Percentiles rank a stretch among this genome's conserved stretches.
Evolutionary conservation across 1,139 yeast species (phyloP).

Genomic region (Blastobotrys illinoisensis): DNA sequence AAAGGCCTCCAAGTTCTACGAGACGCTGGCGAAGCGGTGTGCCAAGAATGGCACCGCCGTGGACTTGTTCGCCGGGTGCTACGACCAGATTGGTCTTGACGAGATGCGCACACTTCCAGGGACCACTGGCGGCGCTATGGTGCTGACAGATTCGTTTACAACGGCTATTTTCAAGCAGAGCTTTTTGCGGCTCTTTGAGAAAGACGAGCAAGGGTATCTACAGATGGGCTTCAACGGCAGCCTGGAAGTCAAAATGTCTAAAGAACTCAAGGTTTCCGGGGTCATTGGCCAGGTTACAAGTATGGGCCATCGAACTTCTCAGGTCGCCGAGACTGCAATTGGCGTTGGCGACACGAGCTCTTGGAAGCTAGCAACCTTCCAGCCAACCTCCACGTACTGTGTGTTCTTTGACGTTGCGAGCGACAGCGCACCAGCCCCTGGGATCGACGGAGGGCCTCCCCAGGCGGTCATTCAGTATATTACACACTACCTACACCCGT

Average conservation of each 20-base stretch:
- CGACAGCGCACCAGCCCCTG: conserved; percentile 24
- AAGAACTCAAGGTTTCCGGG: conserved; percentile 82
- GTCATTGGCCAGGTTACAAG: conserved; percentile 72
- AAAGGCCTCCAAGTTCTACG: conserved; percentile 78
- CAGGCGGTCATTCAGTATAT: conserved; percentile 54
- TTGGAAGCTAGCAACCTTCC: conserved; percentile 76
- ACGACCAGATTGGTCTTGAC: conserved; percentile 91
- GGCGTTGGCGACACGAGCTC: conserved; percentile 90
- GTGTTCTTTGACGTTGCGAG: conserved; percentile 71
- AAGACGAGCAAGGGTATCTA: conserved; percentile 78
- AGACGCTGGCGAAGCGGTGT: conserved; percentile 62
- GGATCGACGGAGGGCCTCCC: conserved; percentile 16
- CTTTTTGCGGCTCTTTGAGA: conserved; percentile 71
- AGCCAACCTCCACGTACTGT: conserved; percentile 85
- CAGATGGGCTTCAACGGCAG: conserved; percentile 64
- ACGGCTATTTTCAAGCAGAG: conserved; percentile 93
- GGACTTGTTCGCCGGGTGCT: conserved; percentile 92
- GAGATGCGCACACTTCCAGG: conserved; percentile 85
- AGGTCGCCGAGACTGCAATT: conserved; percentile 86
- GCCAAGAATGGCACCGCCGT: conserved; percentile 71
- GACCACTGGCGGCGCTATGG: conserved; percentile 82
- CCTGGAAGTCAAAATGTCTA: conserved; percentile 76
- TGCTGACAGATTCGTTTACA: conserved; percentile 87
- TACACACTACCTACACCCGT: conserved; percentile 60
- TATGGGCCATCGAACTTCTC: conserved; percentile 42